A percentile compares a stretch with the other conserved stretches of the same genome.
phyloP scores from a whole-genome alignment of 345 rosid genomes.

The Eucalyptus victrix region DNA sequence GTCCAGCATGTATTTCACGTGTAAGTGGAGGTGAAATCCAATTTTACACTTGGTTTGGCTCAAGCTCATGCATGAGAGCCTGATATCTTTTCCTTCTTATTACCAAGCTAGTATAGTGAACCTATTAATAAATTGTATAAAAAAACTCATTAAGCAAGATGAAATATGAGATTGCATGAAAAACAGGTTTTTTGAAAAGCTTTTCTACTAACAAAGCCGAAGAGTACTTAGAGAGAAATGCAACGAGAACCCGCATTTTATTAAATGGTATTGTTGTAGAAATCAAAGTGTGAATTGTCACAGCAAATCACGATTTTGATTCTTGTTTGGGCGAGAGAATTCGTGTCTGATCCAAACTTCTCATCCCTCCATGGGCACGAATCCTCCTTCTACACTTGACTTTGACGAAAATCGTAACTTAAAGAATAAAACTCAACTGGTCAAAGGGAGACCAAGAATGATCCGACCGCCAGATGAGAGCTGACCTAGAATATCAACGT shows the following conservation, averaged over 20 bases:
- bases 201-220: too few relatives aligned
- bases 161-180: too few relatives aligned
- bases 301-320: neutral
- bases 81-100: too few relatives aligned
- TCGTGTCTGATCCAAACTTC: neutral
- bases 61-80: neutral
- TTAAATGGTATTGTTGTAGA: neutral
- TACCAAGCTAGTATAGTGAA: too few relatives aligned
- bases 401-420: neutral
- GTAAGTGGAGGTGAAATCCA: neutral
- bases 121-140: neutral
- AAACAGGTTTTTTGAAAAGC: too few relatives aligned
- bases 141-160: neutral
- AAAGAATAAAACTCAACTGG: neutral
- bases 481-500: neutral
- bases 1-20: too few relatives aligned
- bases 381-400: neutral
- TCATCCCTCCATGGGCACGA: neutral
- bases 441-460: neutral
- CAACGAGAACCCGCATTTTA: neutral
- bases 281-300: neutral
- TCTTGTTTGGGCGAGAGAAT: neutral
- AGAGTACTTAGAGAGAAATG: neutral
- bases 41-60: neutral
- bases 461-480: neutral